Conservation (phyloP, 2,329 filamentous ascomycete species). For the Fusarium camptoceras region DNA sequence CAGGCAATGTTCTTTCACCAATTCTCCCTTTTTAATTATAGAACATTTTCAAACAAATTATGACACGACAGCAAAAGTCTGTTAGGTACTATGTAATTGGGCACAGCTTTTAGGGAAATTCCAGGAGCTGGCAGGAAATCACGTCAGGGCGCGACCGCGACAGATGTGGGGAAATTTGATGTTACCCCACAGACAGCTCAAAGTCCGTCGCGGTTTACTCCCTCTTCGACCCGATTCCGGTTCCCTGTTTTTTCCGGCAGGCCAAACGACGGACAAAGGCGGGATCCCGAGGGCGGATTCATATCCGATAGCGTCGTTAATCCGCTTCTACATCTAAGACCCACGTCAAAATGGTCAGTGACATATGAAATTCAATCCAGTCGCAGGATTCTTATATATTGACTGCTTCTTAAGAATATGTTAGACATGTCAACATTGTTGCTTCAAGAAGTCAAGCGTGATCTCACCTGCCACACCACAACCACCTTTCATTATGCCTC, state of each 20-base stretch:
- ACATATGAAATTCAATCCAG: background rate
- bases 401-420: background rate
- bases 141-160: too few species aligned
- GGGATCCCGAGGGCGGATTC: background rate
- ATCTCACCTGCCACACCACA: background rate
- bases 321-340: background rate
- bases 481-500: constrained; percentile 10
- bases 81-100: too few species aligned
- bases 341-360: background rate
- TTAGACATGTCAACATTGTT: background rate
- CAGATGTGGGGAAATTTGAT: too few species aligned
- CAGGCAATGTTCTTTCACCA: too few species aligned
- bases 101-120: too few species aligned
- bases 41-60: too few species aligned
- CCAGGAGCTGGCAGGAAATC: too few species aligned
- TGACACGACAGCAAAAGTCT: too few species aligned
- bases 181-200: too few species aligned
- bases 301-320: background rate
- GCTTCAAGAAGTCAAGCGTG: too few species aligned
- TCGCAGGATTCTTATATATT: background rate
- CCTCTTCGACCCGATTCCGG: background rate
- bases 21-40: too few species aligned
- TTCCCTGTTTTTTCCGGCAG: background rate
- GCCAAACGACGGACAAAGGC: background rate
- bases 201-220: too few species aligned